These are phyloP conservation scores for Cytidiella melzeri DNA, from an alignment of 768 basidiomycete genomes.

Conservation along the genomic window DNA sequence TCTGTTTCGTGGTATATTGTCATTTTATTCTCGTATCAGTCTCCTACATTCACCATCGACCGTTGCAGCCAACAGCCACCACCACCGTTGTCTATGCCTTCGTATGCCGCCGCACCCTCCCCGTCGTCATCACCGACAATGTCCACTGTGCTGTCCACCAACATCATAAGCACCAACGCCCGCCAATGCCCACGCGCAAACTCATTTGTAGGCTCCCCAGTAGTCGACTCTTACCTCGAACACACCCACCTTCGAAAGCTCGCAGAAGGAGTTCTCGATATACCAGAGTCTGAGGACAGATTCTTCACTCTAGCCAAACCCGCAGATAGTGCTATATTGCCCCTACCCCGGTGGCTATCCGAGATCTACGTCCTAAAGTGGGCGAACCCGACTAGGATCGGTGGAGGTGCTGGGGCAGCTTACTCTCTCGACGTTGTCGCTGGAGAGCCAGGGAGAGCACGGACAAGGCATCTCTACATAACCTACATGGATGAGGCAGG, in stretches of 20 bases:
- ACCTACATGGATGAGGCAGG: constrained; percentile 15
- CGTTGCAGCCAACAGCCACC: not conserved
- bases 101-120: not conserved
- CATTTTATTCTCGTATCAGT: not conserved
- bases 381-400: constrained; percentile 13
- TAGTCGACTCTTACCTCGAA: constrained; percentile 10
- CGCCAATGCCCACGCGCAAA: not conserved
- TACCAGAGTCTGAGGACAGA: constrained; percentile 10
- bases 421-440: constrained; percentile 12
- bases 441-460: constrained; percentile 7
- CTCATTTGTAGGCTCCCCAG: not conserved
- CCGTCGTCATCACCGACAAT: not conserved
- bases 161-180: not conserved
- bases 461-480: constrained; percentile 13
- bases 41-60: not conserved
- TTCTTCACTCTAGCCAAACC: constrained; percentile 13
- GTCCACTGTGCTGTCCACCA: not conserved
- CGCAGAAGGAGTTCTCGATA: constrained; percentile 10
- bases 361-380: constrained; percentile 11
- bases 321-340: constrained; percentile 5
- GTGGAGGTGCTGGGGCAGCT: constrained; percentile 10
- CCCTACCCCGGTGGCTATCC: constrained; percentile 2
- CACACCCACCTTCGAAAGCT: constrained; percentile 4
- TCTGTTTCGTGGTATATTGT: not conserved
- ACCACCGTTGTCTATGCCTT: not conserved